phyloP scores from a whole-genome alignment of 2,329 filamentous ascomycete species.

The Dryadomyces quercus-mongolicae region DNA sequence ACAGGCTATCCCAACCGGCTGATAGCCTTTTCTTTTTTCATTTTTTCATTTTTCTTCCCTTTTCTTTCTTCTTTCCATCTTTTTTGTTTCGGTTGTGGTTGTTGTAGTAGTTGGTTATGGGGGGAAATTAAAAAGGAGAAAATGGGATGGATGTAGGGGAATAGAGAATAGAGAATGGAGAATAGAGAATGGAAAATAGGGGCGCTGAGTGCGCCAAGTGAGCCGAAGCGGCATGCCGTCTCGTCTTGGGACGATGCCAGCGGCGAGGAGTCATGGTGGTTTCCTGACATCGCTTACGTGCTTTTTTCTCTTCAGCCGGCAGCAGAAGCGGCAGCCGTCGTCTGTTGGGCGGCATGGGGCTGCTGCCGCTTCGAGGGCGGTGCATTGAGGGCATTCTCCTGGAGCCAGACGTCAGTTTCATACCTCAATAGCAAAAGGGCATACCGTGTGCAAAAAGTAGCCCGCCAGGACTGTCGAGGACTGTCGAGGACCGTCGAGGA shows the following conservation, averaged over 20 bases:
- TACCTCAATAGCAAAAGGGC: neutral
- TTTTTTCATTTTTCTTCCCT: no score
- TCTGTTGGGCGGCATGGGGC: neutral
- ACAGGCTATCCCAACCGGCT: no score
- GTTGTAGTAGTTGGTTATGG: neutral
- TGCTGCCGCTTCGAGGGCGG: conserved; percentile 4
- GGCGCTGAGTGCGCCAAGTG: no score
- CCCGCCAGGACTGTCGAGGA: neutral
- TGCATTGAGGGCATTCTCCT: neutral
- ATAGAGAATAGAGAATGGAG: no score
- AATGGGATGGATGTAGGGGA: neutral
- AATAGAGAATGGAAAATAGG: no score
- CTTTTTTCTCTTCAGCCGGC: neutral
- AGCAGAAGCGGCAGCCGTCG: neutral
- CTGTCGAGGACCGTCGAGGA: no score
- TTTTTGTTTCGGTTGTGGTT: neutral
- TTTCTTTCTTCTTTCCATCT: no score
- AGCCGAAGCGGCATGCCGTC: neutral
- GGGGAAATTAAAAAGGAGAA: neutral
- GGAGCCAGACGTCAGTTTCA: neutral
- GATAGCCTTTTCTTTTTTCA: no score
- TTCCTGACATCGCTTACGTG: neutral
- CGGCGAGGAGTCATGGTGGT: neutral
- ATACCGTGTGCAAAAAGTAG: no score
- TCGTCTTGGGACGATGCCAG: neutral